Evolutionary conservation across 176 grass and related monocot genomes (phyloP).

Genomic region (Chloris gayana): DNA sequence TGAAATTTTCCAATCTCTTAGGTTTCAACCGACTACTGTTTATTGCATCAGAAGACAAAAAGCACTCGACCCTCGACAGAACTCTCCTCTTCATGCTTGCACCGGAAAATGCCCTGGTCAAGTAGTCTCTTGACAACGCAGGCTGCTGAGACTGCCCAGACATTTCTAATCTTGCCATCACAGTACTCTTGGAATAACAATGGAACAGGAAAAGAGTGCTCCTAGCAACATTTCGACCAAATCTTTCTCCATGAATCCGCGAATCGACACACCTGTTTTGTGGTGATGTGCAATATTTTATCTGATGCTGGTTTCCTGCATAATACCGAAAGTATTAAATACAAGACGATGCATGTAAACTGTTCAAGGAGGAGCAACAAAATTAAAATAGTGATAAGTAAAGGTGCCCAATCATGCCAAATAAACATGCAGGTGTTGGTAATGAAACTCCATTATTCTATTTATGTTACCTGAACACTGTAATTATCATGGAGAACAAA

Average conservation of each 20-base stretch:
- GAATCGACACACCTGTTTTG: constrained; percentile 36
- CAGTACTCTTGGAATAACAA: constrained; percentile 31
- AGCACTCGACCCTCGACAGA: constrained; percentile 48
- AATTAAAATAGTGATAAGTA: neutral
- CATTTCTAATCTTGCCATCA: neutral
- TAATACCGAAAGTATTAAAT: neutral
- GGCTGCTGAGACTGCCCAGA: constrained; percentile 22
- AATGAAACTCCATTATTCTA: neutral
- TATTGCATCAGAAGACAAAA: constrained; percentile 45
- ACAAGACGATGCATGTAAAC: neutral
- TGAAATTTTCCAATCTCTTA: constrained; percentile 54
- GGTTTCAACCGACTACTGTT: constrained; percentile 54
- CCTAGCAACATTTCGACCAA: constrained; percentile 39
- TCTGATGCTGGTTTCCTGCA: constrained; percentile 60
- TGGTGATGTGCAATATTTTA: constrained; percentile 37
- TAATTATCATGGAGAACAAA: neutral
- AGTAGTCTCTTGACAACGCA: constrained; percentile 15
- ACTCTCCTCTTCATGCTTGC: constrained; percentile 46
- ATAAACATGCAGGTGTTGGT: neutral
- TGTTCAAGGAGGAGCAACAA: neutral
- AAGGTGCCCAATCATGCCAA: neutral
- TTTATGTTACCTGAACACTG: neutral
- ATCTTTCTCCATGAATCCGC: constrained; percentile 30
- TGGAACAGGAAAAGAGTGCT: constrained; percentile 38
- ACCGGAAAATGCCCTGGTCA: neutral